phyloP scores from a whole-genome alignment of 257 asterid genomes.

The Petunia axillaris region DNA sequence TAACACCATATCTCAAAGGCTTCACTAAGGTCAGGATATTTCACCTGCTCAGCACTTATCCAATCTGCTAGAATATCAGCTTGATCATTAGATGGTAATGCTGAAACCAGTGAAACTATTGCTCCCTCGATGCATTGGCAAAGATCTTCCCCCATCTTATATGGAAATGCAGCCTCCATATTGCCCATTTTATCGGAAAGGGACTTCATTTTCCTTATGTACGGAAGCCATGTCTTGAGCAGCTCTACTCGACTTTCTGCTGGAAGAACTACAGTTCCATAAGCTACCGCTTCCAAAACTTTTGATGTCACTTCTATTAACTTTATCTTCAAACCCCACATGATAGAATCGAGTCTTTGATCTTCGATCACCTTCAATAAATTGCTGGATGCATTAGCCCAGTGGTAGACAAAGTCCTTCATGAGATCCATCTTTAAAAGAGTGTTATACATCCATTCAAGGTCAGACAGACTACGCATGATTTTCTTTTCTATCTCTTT shows the following conservation, averaged over 20 bases:
- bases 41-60: constrained; percentile 57
- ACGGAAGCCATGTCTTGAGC: constrained; percentile 73
- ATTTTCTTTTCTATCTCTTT: constrained; percentile 38
- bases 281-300: constrained; percentile 78
- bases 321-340: constrained; percentile 67
- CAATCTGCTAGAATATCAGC: constrained; percentile 75
- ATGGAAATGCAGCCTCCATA: constrained; percentile 44
- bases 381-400: constrained; percentile 56
- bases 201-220: constrained; percentile 63
- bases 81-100: constrained; percentile 75
- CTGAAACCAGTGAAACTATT: constrained; percentile 63
- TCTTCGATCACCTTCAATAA: constrained; percentile 44
- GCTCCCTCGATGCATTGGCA: constrained; percentile 81
- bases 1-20: constrained; percentile 90
- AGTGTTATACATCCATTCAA: constrained; percentile 76
- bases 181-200: constrained; percentile 46
- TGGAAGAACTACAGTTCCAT: constrained; percentile 73
- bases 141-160: constrained; percentile 72
- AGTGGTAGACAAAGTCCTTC: constrained; percentile 62
- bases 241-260: constrained; percentile 57
- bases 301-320: constrained; percentile 63
- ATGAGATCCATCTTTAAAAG: constrained; percentile 64
- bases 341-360: constrained; percentile 40
- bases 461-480: constrained; percentile 47
- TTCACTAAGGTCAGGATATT: constrained; percentile 81